Conservation (phyloP, 768 basidiomycete species). For the Leccinum aurantiacum region DNA sequence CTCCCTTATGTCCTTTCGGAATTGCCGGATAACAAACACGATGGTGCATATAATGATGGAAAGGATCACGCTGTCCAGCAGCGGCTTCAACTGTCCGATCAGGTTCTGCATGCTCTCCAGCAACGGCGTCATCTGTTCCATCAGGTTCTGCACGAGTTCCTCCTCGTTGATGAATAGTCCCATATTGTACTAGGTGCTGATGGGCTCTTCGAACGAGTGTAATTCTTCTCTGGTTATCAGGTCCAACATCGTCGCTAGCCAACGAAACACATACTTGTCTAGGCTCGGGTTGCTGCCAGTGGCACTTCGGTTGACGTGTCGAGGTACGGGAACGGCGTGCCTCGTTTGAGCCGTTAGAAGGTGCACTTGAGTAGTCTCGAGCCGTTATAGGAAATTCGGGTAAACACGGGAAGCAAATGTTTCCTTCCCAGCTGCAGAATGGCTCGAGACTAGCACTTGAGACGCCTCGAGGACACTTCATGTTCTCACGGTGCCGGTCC, state of each 20-base stretch:
- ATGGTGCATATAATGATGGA: conserved; percentile 17
- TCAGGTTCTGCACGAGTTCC: neutral
- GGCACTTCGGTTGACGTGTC: neutral
- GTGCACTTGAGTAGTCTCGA: no score
- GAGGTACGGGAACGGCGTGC: neutral
- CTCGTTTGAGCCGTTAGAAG: neutral
- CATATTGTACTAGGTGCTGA: conserved; percentile 15
- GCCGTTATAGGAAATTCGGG: no score
- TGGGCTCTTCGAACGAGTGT: neutral
- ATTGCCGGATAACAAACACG: conserved; percentile 18
- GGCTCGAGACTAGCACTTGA: neutral
- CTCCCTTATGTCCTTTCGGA: conserved; percentile 23
- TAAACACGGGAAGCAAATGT: no score
- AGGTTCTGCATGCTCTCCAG: neutral
- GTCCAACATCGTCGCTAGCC: neutral
- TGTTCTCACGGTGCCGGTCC: conserved; percentile 4
- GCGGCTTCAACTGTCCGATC: conserved; percentile 2
- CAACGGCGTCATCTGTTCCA: conserved; percentile 7
- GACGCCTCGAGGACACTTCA: conserved; percentile 6
- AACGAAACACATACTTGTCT: conserved; percentile 1
- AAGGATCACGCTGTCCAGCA: conserved; percentile 3
- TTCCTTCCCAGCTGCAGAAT: no score
- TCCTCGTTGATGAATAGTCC: conserved; percentile 22
- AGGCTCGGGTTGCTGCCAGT: neutral
- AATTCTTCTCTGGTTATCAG: neutral